phyloP scores from a whole-genome alignment of 176 grass and related monocot species.

The Thalia dealbata region DNA sequence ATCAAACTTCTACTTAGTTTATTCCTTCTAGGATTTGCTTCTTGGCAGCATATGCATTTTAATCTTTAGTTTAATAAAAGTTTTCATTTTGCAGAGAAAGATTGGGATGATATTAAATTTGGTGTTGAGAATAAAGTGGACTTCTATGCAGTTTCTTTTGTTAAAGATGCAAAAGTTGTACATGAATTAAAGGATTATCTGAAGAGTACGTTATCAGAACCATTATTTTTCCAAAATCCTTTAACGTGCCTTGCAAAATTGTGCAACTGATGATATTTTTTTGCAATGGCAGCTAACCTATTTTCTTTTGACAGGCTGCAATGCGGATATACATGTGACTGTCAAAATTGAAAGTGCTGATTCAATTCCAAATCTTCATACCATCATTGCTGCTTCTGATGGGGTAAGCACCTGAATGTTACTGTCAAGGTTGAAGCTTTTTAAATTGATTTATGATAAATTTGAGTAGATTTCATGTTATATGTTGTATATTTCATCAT shows the following conservation, averaged over 20 bases:
- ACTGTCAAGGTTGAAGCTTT: background rate
- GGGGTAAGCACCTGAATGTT: conserved; percentile 46
- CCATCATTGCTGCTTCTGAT: conserved; percentile 94
- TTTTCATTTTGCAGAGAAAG: conserved; percentile 63
- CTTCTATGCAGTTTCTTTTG: conserved; percentile 97
- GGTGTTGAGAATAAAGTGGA: conserved; percentile 97
- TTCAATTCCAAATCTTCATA: conserved; percentile 91
- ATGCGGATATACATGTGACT: conserved; percentile 85
- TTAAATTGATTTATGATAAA: background rate
- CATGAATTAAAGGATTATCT: conserved; percentile 96
- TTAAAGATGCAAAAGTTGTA: conserved; percentile 98
- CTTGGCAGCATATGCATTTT: background rate
- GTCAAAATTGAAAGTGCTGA: conserved; percentile 99
- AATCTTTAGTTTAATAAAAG: background rate
- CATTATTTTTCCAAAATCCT: background rate
- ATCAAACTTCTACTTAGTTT: background rate
- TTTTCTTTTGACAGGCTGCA: conserved; percentile 51
- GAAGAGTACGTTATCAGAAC: conserved; percentile 42
- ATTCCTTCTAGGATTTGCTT: background rate
- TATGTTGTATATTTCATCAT: background rate
- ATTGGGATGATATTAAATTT: conserved; percentile 99
- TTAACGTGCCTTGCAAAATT: background rate
- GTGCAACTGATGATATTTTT: background rate
- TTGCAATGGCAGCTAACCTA: background rate
- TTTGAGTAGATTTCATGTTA: background rate